phyloP scores from a whole-genome alignment of 306 rosid genomes.

The Acmispon strigosus region DNA sequence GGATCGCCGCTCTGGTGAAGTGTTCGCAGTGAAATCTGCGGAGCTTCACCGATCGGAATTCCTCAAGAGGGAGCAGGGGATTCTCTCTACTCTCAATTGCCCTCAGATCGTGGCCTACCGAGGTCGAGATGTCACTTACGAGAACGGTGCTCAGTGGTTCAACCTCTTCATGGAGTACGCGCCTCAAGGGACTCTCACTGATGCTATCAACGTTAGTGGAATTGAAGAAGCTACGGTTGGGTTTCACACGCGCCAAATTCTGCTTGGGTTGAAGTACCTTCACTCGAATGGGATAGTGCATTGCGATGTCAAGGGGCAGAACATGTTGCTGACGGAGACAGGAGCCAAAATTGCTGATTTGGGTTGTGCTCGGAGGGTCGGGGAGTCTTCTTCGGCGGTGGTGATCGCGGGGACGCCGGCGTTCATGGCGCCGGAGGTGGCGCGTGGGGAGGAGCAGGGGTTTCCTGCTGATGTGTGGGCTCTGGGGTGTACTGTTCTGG shows the following conservation, averaged over 20 bases:
- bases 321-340: slow-evolving; percentile 47
- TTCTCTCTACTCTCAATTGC: slow-evolving; percentile 46
- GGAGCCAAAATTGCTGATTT: slow-evolving; percentile 75
- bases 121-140: slow-evolving; percentile 54
- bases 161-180: slow-evolving; percentile 76
- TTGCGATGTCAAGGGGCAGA: slow-evolving; percentile 75
- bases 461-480: slow-evolving; percentile 87
- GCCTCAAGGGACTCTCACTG: slow-evolving; percentile 51
- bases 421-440: slow-evolving; percentile 96
- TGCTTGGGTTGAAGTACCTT: slow-evolving; percentile 49
- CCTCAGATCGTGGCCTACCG: slow-evolving; percentile 46
- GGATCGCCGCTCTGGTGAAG: slow-evolving; percentile 18
- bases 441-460: slow-evolving; percentile 81
- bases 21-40: slow-evolving; percentile 57
- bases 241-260: slow-evolving; percentile 45
- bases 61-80: slow-evolving; percentile 45
- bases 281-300: slow-evolving; percentile 75
- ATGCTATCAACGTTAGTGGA: slow-evolving; percentile 27
- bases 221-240: slow-evolving; percentile 36
- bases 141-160: slow-evolving; percentile 45
- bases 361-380: slow-evolving; percentile 59
- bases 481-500: slow-evolving; percentile 69
- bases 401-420: slow-evolving; percentile 61
- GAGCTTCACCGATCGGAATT: slow-evolving; percentile 45
- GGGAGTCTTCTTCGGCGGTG: not conserved